Evolutionary conservation across 2,329 filamentous ascomycete species (phyloP).

Genomic region (Samsoniella hepiali): DNA sequence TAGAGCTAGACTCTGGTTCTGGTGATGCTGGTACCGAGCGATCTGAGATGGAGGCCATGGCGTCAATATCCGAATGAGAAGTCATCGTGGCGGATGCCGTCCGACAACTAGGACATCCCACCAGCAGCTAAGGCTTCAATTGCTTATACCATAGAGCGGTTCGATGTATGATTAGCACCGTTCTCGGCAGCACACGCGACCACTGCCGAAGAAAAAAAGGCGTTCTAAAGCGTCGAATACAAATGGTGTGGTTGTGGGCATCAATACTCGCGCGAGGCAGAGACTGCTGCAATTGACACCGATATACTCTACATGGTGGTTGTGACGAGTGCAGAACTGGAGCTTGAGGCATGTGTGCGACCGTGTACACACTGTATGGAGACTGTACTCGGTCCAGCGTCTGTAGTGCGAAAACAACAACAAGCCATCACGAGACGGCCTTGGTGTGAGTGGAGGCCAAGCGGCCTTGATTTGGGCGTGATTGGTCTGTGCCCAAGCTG

Average conservation of each 20-base stretch:
- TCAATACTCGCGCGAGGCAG: not conserved
- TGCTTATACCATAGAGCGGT: not conserved
- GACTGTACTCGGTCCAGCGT: not conserved
- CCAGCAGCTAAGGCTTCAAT: too few relatives aligned
- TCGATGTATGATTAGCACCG: not conserved
- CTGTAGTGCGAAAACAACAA: constrained; percentile 10
- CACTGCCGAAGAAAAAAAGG: not conserved
- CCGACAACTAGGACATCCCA: not conserved
- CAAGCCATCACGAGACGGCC: constrained; percentile 4
- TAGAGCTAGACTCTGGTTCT: not conserved
- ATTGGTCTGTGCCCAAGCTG: not conserved
- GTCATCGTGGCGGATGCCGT: not conserved
- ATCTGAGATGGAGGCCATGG: not conserved
- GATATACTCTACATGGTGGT: not conserved
- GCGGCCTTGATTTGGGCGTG: not conserved
- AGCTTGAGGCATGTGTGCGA: constrained; percentile 4
- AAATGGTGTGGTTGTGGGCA: not conserved
- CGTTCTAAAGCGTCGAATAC: too few relatives aligned
- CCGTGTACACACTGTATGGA: constrained; percentile 8
- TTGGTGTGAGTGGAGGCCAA: not conserved
- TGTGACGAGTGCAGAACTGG: not conserved
- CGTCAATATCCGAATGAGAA: not conserved
- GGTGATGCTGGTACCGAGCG: not conserved
- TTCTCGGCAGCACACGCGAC: not conserved
- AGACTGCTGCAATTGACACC: not conserved